Evolutionary conservation across 768 basidiomycete species (phyloP), one percentile per base, ranked within the genome.

Genomic region (Tricholoma furcatifolium): DNA sequence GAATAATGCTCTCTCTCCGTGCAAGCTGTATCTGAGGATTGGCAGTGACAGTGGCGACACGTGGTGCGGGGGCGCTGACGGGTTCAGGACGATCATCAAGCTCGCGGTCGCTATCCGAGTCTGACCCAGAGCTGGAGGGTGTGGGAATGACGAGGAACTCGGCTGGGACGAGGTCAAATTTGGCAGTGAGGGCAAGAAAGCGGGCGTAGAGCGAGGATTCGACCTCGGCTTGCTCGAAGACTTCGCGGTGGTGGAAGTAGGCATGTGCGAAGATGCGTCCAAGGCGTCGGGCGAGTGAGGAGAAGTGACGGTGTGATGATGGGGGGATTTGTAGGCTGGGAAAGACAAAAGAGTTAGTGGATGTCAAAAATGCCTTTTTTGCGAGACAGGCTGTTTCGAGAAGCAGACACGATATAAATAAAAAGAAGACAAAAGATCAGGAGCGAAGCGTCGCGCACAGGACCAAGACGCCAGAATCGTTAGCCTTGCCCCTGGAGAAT

Each of bases 201-300:
- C 94, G 87, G 32, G 88, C 87, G 64, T 96, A 95, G 2, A 97
- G 76, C 0, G 89, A 89, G 6, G 88, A 92, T 69, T 97, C 94
- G 6, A 85, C 91, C 71, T 95, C 93, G 27, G 88, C 88, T 65
- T 91, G 88, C 60, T 91, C 88, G 66, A 96, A 96, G 0, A 84
- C 83, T 65, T 94, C 93, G 57, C 91, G 87, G 68, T 96, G 93
- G 66, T 93, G 92, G 72, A 88, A 95, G 75, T 93, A 98, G 2
- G 94, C 93, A 68, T 99, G 96, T 0, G 92, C 91, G 65, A 99
- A 98, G 57, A 98, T 94, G 34, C 96, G 85, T 1, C 93, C 93
- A 1, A 98, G 83, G 12, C 96, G 85, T 0, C 96, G 84, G 17
- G 92, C 91, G 20, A 96, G 85, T 14, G 91, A 92, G 44, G 87